Evolutionary conservation across 2,329 filamentous ascomycete genomes (phyloP), one percentile per base, ranked within the genome.

Genomic region (Dichotomopilus funicola): DNA sequence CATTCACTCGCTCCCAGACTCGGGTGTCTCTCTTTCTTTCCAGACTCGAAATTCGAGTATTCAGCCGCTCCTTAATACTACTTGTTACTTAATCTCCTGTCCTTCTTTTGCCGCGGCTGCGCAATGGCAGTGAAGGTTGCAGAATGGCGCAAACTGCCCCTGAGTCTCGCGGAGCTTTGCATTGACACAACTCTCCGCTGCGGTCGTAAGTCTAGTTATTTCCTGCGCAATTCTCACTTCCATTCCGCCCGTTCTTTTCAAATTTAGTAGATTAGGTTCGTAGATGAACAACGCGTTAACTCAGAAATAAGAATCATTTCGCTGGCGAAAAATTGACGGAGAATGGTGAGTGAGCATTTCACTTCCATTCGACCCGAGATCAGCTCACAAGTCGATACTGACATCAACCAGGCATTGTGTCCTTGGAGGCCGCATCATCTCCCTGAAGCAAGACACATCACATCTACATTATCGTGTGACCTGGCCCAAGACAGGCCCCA

Each of bases 171-270:
- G 4, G 94, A 99, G 68, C 81, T 99, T 4, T 96, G 90, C 69
- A 91, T 99, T 62, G 90, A 96, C 65, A 99, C 92, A 0, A 96
- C 91, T 0, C 76, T 99, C 37, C 86, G 92, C 59, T 99, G 94
- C 69, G 94, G 94, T 3, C 94, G 59, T 61, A 61, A 36, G 59
- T 57, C 4, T 38, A 2, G 8, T 51, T 19, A 35, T 38, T 48
- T 27, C 19, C 40, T 50, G 12, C 13, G 42, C 34, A 33, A 13
- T 31, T 12, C 10, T 50, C 13, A 43, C 37, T 12, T 51, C 12
- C 4, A 8, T 13, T 54, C 33, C 6, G 31, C 4, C 19, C 6
- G n/a, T 44, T 49, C 9, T 11, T 27, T 44, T 9, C 11, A 9
- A 40, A 19, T 13, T 37, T 11, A n/a, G n/a, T 6, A 31, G n/a